Evolutionary conservation across 305 asterid species (phyloP).

Genomic region (Solanum aculeatissimum): DNA sequence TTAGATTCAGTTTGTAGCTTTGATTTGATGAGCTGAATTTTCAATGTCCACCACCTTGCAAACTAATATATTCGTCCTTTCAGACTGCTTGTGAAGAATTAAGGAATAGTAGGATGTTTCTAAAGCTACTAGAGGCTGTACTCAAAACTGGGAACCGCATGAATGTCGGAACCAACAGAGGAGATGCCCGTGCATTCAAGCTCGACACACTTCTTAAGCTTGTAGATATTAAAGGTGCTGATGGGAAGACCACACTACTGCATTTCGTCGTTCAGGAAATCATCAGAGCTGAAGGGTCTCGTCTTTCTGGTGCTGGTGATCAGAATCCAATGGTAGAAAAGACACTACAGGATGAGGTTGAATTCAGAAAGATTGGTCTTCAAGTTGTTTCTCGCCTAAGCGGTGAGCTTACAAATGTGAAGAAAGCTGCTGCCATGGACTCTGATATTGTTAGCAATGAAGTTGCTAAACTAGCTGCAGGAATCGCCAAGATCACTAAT

Average conservation of each 20-base stretch:
- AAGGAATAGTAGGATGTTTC: conserved; percentile 76
- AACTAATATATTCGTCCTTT: neutral
- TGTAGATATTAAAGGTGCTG: conserved; percentile 69
- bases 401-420: conserved; percentile 73
- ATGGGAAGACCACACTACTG: conserved; percentile 69
- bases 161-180: conserved; percentile 78
- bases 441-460: conserved; percentile 44
- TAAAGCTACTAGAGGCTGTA: conserved; percentile 76
- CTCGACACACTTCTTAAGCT: conserved; percentile 84
- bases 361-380: conserved; percentile 51
- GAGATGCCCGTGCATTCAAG: conserved; percentile 78
- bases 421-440: conserved; percentile 78
- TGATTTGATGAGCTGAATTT: neutral
- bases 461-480: conserved; percentile 41
- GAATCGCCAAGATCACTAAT: conserved; percentile 33
- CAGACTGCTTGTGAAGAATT: conserved; percentile 83
- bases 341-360: conserved; percentile 42
- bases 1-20: neutral
- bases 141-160: conserved; percentile 79
- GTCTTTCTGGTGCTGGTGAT: conserved; percentile 28
- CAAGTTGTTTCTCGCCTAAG: conserved; percentile 60
- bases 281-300: conserved; percentile 68
- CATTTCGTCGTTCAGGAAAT: conserved; percentile 87
- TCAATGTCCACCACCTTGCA: neutral
- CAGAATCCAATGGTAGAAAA: conserved; percentile 10